Percentiles rank a stretch among this genome's conserved stretches.
These are phyloP conservation scores for Porcisia deanei DNA, from an alignment of 208 protist genomes.

Conservation along the genomic window DNA sequence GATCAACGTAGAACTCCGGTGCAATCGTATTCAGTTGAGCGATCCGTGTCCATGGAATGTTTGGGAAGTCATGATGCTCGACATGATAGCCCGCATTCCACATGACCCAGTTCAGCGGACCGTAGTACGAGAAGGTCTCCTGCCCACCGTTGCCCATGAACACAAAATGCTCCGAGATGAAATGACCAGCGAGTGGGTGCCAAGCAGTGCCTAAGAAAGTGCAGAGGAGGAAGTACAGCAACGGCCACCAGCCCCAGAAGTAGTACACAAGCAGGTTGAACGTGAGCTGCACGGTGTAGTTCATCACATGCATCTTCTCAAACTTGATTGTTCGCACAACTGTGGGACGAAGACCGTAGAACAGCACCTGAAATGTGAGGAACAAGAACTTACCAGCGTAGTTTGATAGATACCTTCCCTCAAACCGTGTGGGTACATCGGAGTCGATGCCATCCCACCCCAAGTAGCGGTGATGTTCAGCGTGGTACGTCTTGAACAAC, in stretches of 20 bases:
- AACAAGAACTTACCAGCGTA: constrained; percentile 81
- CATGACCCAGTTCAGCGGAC: constrained; percentile 86
- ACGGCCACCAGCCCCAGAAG: constrained; percentile 56
- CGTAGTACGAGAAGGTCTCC: constrained; percentile 98
- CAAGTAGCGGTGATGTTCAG: constrained; percentile 93
- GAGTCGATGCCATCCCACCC: constrained; percentile 86
- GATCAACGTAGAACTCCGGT: constrained; percentile 93
- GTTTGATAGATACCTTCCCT: constrained; percentile 69
- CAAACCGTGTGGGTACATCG: constrained; percentile 85
- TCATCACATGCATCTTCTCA: constrained; percentile 54
- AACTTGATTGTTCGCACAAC: constrained; percentile 69
- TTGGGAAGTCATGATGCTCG: constrained; percentile 98
- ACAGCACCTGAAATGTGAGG: constrained; percentile 87
- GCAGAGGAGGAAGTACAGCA: constrained; percentile 81
- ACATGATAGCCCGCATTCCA: constrained; percentile 97
- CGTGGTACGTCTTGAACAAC: constrained; percentile 94
- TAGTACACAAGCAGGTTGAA: constrained; percentile 48
- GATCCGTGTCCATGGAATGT: constrained; percentile 91
- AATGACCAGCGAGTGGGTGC: constrained; percentile 92
- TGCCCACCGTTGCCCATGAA: constrained; percentile 70
- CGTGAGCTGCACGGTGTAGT: constrained; percentile 48
- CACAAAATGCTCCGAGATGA: constrained; percentile 94
- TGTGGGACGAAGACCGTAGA: constrained; percentile 88
- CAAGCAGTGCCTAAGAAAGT: constrained; percentile 84
- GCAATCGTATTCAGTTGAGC: constrained; percentile 86